Evolutionary conservation across 1,139 yeast genomes (phyloP).

Genomic region (Pichia sp.): DNA sequence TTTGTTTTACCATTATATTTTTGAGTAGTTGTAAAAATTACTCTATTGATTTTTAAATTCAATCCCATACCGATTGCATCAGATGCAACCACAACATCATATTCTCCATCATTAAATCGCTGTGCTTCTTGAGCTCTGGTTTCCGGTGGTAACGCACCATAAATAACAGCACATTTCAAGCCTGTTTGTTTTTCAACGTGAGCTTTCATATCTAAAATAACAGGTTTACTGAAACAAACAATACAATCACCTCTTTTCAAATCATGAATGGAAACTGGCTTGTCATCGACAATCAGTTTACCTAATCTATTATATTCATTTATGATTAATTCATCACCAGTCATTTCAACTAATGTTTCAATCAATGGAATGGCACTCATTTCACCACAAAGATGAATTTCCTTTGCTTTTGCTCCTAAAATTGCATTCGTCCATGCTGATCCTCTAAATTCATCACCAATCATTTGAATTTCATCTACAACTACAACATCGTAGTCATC

Average conservation of each 20-base stretch:
- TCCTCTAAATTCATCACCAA: constrained; percentile 72
- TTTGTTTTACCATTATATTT: constrained; percentile 66
- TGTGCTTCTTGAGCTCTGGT: constrained; percentile 80
- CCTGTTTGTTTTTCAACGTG: constrained; percentile 55
- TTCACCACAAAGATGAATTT: constrained; percentile 91
- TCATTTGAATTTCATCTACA: constrained; percentile 95
- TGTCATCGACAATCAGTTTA: constrained; percentile 49
- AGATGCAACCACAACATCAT: constrained; percentile 81
- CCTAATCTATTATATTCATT: constrained; percentile 72
- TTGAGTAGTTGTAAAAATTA: constrained; percentile 59
- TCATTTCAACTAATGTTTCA: constrained; percentile 46
- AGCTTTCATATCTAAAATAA: constrained; percentile 59
- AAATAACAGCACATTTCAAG: constrained; percentile 77
- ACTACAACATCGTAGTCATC: constrained; percentile 78
- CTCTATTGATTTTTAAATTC: constrained; percentile 72
- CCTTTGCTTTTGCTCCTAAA: constrained; percentile 79
- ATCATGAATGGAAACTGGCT: constrained; percentile 32
- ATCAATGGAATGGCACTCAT: constrained; percentile 69
- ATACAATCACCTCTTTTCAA: constrained; percentile 77
- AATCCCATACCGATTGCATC: constrained; percentile 99
- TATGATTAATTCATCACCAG: constrained; percentile 75
- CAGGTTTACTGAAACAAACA: constrained; percentile 74
- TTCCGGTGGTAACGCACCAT: constrained; percentile 96
- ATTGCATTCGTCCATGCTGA: constrained; percentile 94
- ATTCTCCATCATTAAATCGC: constrained; percentile 66